Base-by-base conservation (phyloP, 768 basidiomycete species). In the Mrakia frigida region DNA sequence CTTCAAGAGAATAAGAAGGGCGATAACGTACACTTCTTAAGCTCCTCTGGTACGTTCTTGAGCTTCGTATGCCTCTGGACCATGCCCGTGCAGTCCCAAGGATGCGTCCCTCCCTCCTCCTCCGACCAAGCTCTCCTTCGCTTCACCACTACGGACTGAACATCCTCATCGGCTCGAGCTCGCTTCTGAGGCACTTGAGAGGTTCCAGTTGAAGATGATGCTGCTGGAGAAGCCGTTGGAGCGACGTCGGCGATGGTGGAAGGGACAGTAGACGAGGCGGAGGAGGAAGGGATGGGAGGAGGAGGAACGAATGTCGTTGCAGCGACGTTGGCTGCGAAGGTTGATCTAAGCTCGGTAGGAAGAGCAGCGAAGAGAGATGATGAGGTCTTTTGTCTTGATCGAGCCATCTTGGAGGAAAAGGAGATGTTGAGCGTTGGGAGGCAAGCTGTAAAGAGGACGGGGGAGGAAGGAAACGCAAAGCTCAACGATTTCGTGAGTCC, bases 1-100 rank as follows among this genome's bases (percentile, higher is more conserved):
- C 23, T 6, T 56, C 25, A 13, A 18, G 65, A 35, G 35, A 13
- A 0, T 4, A 63, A 21, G 0, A 18, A 50, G 13, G 4, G 46
- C 16, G 1, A 2, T 41, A 41, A 6, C 79, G 70, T 33, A 81
- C 81, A 81, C 61, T 82, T 81, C 11, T 77, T 74, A 25, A 80
- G 76, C 61, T 91, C 87, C 25, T 87, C 84, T 4, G 94, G 94
- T 14, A 95, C 92, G 78, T 95, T 85, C 0, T 87, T 85, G 4
- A 85, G 82, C 35, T 88, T 81, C 23, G 85, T 86, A 81, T 92
- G 94, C 81, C 89, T 88, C 3, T 89, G 88, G 3, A 93, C 92
- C 0, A 93, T 86, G 2, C 88, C 88, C 0, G 88, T 88, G 31
- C 90, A 91, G 80, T 94, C 90, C 83, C 83, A 84, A 13, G 81